Percentiles rank a stretch among this genome's conserved stretches.
Conservation (phyloP, 2,329 filamentous ascomycete genomes). For the Aspergillus neotritici region DNA sequence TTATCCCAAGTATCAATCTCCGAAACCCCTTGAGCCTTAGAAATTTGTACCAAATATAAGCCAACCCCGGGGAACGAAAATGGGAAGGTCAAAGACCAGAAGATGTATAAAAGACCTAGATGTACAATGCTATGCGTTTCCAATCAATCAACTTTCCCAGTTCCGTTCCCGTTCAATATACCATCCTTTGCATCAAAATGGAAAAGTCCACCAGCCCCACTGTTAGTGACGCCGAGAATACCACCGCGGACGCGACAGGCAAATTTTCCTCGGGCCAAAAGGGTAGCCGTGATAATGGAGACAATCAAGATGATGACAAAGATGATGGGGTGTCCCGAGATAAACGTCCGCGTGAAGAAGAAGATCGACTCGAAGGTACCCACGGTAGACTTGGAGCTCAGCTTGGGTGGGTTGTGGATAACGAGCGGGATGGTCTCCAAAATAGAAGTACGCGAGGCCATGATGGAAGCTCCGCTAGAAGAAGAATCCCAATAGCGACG, state of each 20-base stretch:
- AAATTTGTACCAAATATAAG: constrained; percentile 3
- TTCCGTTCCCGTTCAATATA: constrained; percentile 37
- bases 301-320: constrained; percentile 36
- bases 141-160: constrained; percentile 44
- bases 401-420: constrained; percentile 43
- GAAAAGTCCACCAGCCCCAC: constrained; percentile 40
- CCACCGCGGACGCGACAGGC: constrained; percentile 29
- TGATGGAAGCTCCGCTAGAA: constrained; percentile 81
- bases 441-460: constrained; percentile 82
- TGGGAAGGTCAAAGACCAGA: constrained; percentile 18
- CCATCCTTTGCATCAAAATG: constrained; percentile 46
- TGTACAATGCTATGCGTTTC: constrained; percentile 24
- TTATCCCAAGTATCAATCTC: too few relatives aligned
- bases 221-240: constrained; percentile 30
- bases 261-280: constrained; percentile 30
- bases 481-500: constrained; percentile 93
- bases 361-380: constrained; percentile 43
- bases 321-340: constrained; percentile 40
- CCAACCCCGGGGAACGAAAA: constrained; percentile 4
- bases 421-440: constrained; percentile 66
- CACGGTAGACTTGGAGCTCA: constrained; percentile 46
- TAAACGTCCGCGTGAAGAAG: constrained; percentile 42
- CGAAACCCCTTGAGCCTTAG: too few relatives aligned
- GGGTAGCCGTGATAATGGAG: constrained; percentile 28
- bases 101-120: constrained; percentile 24